Evolutionary conservation across 768 basidiomycete genomes (phyloP), one percentile per base, ranked within the genome.

Genomic region (Fibroporia radiculosa): DNA sequence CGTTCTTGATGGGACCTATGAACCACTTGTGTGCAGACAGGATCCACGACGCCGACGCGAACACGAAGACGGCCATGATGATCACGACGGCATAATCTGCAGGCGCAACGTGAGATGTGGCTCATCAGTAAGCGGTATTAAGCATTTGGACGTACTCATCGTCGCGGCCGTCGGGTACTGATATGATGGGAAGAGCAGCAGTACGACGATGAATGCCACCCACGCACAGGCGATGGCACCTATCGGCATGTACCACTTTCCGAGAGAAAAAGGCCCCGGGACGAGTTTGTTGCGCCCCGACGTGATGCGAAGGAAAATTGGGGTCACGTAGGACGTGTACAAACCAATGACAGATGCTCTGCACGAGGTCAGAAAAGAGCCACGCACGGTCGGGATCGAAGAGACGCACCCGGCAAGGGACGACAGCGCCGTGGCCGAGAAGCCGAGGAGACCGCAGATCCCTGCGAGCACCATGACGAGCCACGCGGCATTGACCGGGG

Each of bases 401-500:
- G 8, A 20, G 3, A 63, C 69, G 22, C 49, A 84, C 82, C 81
- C 81, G 2, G 82, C 82, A 19, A 83, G 72, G 20, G 82, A 84
- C 10, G 74, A 66, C 33, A 84, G 58, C 5, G 81, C 83, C 1
- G 83, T 69, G 31, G 57, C 56, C 4, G 80, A 82, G 60, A 85
- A 85, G 0, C 83, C 81, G 6, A 85, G 61, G 3, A 82, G 61
- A 8, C 82, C 82, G 33, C 77, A 79, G 23, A 85, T 50, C 3
- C 66, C 77, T 6, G 82, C 60, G 32, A 63, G 57, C 26, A 61
- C 59, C 64, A 84, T 80, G 20, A 84, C 83, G 35, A 85, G 68
- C 84, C 83, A 86, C 4, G 82, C 84, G 2, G 83, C 83, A 48
- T 84, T 78, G 11, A 84, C 81, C 0, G 83, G 83, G 5, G 84